Percentiles rank a stretch among this genome's conserved stretches.
Conservation (phyloP, 1,284 basidiomycete genomes). For the Marasmius fiardii region DNA sequence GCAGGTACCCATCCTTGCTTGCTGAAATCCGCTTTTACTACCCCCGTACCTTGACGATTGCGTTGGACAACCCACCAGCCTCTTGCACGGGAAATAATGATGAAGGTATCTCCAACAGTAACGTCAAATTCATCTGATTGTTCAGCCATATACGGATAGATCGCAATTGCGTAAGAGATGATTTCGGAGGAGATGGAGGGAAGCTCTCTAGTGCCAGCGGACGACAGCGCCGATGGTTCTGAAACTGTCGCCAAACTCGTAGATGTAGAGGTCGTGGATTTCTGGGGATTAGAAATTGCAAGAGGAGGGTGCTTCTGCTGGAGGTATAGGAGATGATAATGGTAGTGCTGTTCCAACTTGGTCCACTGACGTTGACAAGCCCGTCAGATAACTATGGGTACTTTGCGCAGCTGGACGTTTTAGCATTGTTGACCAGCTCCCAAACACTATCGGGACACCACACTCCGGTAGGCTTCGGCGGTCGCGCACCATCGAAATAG, state of each 20-base stretch:
- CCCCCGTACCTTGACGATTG: constrained; percentile 82
- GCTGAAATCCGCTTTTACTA: constrained; percentile 69
- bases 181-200: constrained; percentile 43
- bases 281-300: constrained; percentile 14
- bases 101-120: constrained; percentile 88
- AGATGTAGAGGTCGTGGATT: background rate
- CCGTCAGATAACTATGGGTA: no score
- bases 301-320: background rate
- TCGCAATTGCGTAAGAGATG: constrained; percentile 87
- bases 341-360: constrained; percentile 17
- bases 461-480: no score
- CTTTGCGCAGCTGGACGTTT: no score
- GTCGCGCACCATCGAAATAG: no score
- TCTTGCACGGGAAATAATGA: constrained; percentile 89
- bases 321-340: constrained; percentile 10
- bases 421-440: no score
- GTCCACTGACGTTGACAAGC: constrained; percentile 59
- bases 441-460: no score
- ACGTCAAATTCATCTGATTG: constrained; percentile 98
- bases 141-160: constrained; percentile 95
- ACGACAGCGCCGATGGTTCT: no score
- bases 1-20: constrained; percentile 90
- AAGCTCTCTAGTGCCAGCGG: constrained; percentile 40
- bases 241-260: constrained; percentile 17
- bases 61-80: constrained; percentile 99